Evolutionary conservation across 257 asterid species (phyloP).

Genomic region (Solanum pennellii): DNA sequence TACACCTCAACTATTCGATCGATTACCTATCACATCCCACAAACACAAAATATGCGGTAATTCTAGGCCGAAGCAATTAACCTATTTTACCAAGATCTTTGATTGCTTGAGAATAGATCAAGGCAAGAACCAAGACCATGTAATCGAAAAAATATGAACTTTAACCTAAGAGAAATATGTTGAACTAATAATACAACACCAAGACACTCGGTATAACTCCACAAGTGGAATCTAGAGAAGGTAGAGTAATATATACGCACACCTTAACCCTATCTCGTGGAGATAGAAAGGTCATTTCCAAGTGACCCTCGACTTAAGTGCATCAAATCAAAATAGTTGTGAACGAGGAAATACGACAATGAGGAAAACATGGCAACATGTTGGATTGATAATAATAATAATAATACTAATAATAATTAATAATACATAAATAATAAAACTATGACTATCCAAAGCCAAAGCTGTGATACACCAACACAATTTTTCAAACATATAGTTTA

Average conservation of each 20-base stretch:
- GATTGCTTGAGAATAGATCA: not conserved
- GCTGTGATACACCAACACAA: not conserved
- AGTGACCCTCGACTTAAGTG: not conserved
- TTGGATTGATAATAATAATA: not conserved
- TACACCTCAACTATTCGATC: not conserved
- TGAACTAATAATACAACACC: not conserved
- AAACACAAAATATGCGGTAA: not conserved
- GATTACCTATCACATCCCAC: not conserved
- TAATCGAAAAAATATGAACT: not conserved
- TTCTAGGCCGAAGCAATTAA: not conserved
- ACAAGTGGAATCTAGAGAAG: not conserved
- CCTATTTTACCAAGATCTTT: not conserved
- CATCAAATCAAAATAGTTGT: not conserved
- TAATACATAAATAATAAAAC: not conserved
- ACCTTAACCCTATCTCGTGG: not conserved
- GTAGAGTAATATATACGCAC: not conserved
- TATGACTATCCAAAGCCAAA: not conserved
- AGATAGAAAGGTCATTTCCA: rapidly evolving
- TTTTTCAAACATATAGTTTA: not conserved
- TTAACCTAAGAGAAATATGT: not conserved
- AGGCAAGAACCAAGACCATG: not conserved
- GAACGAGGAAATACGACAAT: not conserved
- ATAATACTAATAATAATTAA: not conserved
- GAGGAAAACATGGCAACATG: not conserved
- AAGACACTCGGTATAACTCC: not conserved